Base-by-base conservation (phyloP, 164 flowering plant genomes). In the Dillenia turbinata region DNA sequence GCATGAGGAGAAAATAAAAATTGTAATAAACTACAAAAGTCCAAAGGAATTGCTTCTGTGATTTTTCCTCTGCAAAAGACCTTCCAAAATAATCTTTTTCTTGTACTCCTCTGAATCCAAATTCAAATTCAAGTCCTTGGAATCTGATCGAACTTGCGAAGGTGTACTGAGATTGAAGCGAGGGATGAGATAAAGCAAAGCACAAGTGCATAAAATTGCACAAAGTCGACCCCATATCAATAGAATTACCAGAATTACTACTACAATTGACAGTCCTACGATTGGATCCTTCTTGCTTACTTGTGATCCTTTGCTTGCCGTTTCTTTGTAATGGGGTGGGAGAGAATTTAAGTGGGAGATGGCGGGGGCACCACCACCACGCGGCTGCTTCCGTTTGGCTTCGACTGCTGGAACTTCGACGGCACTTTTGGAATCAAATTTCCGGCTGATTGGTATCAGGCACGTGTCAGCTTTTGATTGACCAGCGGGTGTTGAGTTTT, bases 121-220 rank as follows among this genome's bases (percentile, higher is more conserved):
- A 57, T 66, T 51, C 11, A 53, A 4, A 9, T 49, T 74, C 12
- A 10, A 9, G 1, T 19, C 57, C 2, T 49, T 58, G 9, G 50
- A 43, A 9, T 44, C 14, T 24, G 54, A 14, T 33, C 9, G 9
- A 3, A 4, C 52, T 15, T 9, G 15, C 14, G 43, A 44, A 5
- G 1, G 11, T 1, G 17, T 60, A 10, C 49, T 10, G 33, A 17
- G 47, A 12, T 46, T 60, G 15, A 69, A 44, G 2, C 75, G 56
- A 14, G 81, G 78, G 8, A 76, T 26, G 57, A 81, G 76, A 44
- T 72, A 86, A 3, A 83, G 66, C 83, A 84, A 84, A 1, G 83
- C 84, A 10, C 81, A 67, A 45, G 84, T 77, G 60, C 79, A 81
- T 1, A 86, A 45, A 64, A 88, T 78, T 13, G 90, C 96, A 47